These are phyloP conservation scores for Cytospora paraplurivora DNA, from an alignment of 2,329 filamentous ascomycete species.

Conservation along the genomic window DNA sequence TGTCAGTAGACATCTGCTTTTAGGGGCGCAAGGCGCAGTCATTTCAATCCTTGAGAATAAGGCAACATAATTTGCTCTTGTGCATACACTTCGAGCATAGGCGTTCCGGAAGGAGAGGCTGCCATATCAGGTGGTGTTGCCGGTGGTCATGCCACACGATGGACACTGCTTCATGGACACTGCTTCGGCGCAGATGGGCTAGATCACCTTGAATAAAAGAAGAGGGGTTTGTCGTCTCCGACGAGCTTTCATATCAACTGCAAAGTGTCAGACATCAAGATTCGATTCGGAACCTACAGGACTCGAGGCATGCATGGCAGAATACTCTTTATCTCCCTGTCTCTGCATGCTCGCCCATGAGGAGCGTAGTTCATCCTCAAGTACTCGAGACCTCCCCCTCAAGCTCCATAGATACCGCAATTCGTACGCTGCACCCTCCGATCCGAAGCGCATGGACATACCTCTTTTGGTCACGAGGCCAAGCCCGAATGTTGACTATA, in stretches of 20 bases:
- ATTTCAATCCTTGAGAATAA: neutral
- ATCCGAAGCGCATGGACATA: conserved; percentile 25
- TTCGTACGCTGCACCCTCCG: neutral
- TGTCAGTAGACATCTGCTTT: neutral
- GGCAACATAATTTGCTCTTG: conserved; percentile 10
- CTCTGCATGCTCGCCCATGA: neutral
- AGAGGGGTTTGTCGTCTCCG: neutral
- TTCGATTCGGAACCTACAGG: neutral
- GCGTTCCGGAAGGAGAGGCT: conserved; percentile 16
- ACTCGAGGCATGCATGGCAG: neutral
- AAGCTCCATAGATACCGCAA: neutral
- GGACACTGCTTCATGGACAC: neutral
- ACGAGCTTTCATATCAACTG: neutral
- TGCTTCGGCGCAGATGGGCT: neutral
- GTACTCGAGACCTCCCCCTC: neutral
- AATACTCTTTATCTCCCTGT: neutral
- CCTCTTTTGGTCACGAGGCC: conserved; percentile 21
- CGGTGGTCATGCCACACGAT: neutral
- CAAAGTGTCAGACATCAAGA: neutral
- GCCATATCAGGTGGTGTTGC: neutral
- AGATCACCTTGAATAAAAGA: neutral
- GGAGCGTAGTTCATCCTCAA: neutral
- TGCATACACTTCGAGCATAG: conserved; percentile 29
- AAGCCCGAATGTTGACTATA: conserved; percentile 5
- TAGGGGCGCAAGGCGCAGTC: neutral